A percentile compares a stretch with the other conserved stretches of the same genome.
These are phyloP conservation scores for Angomonas desouzai DNA, from an alignment of 208 protist genomes.

Conservation along the genomic window DNA sequence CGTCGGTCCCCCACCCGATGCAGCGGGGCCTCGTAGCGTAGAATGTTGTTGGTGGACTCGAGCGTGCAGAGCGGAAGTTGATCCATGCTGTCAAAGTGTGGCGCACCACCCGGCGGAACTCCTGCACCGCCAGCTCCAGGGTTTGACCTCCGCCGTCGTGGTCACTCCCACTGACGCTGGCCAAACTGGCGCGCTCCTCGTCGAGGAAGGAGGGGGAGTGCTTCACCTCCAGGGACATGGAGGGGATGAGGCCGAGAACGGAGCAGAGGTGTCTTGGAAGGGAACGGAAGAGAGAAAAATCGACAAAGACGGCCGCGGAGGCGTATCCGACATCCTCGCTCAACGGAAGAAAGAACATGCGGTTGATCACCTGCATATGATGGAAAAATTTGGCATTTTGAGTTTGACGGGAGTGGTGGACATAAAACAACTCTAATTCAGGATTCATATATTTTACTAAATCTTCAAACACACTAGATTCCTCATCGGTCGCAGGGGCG, in stretches of 20 bases:
- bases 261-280: constrained; percentile 6
- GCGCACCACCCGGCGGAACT: not conserved
- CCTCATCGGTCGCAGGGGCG: not conserved
- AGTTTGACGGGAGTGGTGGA: constrained; percentile 1
- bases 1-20: not conserved
- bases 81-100: not conserved
- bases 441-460: not conserved
- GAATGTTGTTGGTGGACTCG: not conserved
- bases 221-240: not conserved
- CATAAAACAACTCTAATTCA: not conserved
- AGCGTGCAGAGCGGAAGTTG: not conserved
- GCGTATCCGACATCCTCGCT: not conserved
- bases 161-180: not conserved
- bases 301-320: constrained; percentile 4
- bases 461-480: not conserved
- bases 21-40: constrained; percentile 8
- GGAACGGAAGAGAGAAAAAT: constrained; percentile 9
- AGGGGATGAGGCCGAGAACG: constrained; percentile 2
- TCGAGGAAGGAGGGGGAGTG: not conserved
- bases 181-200: not conserved
- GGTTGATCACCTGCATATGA: not conserved
- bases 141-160: not conserved
- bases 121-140: not conserved
- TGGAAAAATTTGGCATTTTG: constrained; percentile 1
- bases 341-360: not conserved